phyloP scores from a whole-genome alignment of 805 yeast species.

The Candida caryicola region DNA sequence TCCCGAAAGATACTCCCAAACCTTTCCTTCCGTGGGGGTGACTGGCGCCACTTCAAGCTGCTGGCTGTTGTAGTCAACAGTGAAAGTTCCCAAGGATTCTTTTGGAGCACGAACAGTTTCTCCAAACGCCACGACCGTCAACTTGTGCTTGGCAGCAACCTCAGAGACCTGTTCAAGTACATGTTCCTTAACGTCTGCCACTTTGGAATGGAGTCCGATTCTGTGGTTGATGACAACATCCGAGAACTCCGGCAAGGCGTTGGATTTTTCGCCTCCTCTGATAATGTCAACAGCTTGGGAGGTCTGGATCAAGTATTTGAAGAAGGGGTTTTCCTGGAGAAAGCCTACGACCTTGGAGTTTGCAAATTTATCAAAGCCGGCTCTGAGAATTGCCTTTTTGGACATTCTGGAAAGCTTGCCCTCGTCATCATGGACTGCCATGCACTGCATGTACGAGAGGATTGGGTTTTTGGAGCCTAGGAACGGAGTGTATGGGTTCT shows the following conservation, averaged over 20 bases:
- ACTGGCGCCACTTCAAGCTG: conserved; percentile 45
- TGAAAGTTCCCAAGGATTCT: conserved; percentile 14
- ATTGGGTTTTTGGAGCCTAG: conserved; percentile 59
- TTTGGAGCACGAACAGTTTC: conserved; percentile 13
- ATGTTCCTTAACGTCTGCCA: conserved; percentile 20
- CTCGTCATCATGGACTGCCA: conserved; percentile 48
- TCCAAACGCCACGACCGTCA: conserved; percentile 24
- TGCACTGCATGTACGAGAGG: conserved; percentile 55
- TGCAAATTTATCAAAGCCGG: conserved; percentile 35
- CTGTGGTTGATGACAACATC: conserved; percentile 33
- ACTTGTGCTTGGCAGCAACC: conserved; percentile 26
- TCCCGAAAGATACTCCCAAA: conserved; percentile 49
- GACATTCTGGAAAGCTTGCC: conserved; percentile 19
- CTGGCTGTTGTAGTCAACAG: conserved; percentile 11
- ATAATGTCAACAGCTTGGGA: conserved; percentile 35
- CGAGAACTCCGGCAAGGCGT: conserved; percentile 38
- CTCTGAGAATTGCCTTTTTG: conserved; percentile 32
- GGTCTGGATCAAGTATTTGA: conserved; percentile 29
- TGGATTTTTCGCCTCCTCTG: conserved; percentile 38
- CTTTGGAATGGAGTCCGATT: conserved; percentile 28
- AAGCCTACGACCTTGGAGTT: conserved; percentile 23
- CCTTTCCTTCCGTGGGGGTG: conserved; percentile 30
- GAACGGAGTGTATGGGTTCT: conserved; percentile 47
- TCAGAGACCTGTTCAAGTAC: conserved; percentile 20
- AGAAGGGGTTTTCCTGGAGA: conserved; percentile 15